Evolutionary conservation across 352 stramenopile species (phyloP), one percentile per base, ranked within the genome.

Genomic region (Elongisporangium prolatum): DNA sequence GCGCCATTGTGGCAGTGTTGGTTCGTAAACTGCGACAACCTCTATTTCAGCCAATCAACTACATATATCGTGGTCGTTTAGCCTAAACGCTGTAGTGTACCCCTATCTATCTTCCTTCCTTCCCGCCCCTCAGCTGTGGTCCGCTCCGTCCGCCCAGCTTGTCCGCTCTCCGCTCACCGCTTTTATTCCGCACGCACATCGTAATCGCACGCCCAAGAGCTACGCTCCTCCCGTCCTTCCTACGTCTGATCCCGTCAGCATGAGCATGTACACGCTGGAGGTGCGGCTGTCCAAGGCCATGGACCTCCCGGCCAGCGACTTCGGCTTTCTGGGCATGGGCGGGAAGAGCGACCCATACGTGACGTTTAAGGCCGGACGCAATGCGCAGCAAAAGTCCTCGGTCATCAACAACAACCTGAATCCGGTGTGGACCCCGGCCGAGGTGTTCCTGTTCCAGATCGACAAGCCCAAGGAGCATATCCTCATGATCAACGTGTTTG

Each of bases 331-430:
- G 65, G 78, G 75, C 18, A 80, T 90, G 17, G 80, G 77, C 50
- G 80, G 80, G 60, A 88, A 90, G 65, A 88, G 77, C 58, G 80
- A 90, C 67, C 80, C 80, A 62, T 90, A 90, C 64, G 76, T 90
- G 54, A 58, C 78, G 21, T 71, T 90, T 57, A 83, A 87, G 49
- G 54, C 88, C 48, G 78, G 72, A 3, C 67, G 66, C 54, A 40
- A 40, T 40, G 56, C 72, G 48, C 63, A 62, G 40, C 71, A 83
- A 22, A 86, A 86, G 63, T 85, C 70, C 50, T 82, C 76, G 28
- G 71, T 81, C 10, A 57, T 88, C 20, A 60, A 49, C 16, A 69
- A 61, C 52, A 71, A 65, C 34, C 61, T 90, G 34, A 84, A 86
- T 57, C 80, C 80, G 24, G 67, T 64, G 13, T 90, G 80, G 80